Percentiles rank a stretch among this genome's conserved stretches.
These are phyloP conservation scores for Wickerhamiella kurtzmanii DNA, from an alignment of 805 yeast species.

Conservation along the genomic window DNA sequence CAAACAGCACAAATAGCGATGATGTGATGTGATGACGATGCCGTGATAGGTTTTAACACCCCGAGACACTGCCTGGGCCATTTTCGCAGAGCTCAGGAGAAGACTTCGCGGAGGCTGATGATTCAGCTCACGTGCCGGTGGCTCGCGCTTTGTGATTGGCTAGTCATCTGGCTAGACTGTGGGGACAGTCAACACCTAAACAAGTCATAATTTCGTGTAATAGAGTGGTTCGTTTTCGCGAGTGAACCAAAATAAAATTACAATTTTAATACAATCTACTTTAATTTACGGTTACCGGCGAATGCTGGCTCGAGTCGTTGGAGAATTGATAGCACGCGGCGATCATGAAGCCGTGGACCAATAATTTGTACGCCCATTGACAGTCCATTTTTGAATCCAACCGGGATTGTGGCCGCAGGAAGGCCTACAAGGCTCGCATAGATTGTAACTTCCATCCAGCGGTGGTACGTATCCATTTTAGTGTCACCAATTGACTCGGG, in stretches of 20 bases:
- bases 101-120: not conserved
- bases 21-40: not conserved
- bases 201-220: too few species aligned
- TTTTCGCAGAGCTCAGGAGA: not conserved
- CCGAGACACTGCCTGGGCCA: not conserved
- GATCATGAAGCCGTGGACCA: not conserved
- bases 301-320: not conserved
- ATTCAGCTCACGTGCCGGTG: not conserved
- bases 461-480: slow-evolving; percentile 1
- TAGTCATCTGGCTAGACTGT: too few species aligned
- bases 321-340: not conserved
- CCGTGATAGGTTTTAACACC: not conserved
- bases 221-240: too few species aligned
- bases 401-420: not conserved
- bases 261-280: too few species aligned
- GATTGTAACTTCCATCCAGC: slow-evolving; percentile 3
- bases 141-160: not conserved
- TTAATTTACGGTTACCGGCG: not conserved
- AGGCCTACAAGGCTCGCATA: not conserved
- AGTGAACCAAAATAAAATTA: too few species aligned
- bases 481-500: not conserved
- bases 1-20: not conserved
- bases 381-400: not conserved
- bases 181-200: too few species aligned
- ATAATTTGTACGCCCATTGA: not conserved